Evolutionary conservation across 192 early-diverging fungal species (phyloP), one percentile per base, ranked within the genome.

Genomic region (Lunasporangiospora selenospora): DNA sequence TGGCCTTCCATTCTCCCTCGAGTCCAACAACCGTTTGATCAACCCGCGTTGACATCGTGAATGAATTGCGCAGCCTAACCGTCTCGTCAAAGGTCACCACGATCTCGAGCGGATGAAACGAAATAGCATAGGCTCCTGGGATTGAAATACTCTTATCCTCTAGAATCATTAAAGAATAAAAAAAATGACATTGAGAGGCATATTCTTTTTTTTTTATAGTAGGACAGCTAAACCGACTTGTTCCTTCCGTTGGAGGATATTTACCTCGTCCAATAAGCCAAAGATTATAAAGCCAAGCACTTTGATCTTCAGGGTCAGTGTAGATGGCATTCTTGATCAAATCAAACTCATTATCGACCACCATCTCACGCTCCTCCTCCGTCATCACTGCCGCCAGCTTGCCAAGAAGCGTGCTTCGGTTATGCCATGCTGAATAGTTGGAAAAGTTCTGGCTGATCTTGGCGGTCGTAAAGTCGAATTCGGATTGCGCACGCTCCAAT

Each of bases 401-500:
- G n/a, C 78, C 86, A 26, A 99, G 71, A 13, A 96, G 60, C 63
- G 93, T 96, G 51, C 87, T 90, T 50, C 98, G 77, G 63, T 97
- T 90, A 67, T 99, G 96, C 98, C 98, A 99, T n/a, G 98, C 98
- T 12, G 95, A 93, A 66, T 92, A 95, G 80, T 99, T 99, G 19
- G 93, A 94, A 71, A 96, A 98, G 75, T 92, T 94, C 65, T 91
- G 87, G 43, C 84, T 84, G 75, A 99, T 97, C 76, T 99, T 97
- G 41, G 77, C 80, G 1, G 87, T 91, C 1, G 95, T 97, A 70
- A 88, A 99, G 16, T 92, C 89, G 71, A 95, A 92, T 77, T 99
- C 96, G 18, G 60, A 59, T 24, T 75, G 42, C 13, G 80, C 79
- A 30, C 85, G 67, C 0, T 52, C 62, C 18, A 78, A 56, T 1